Evolutionary conservation across 1,284 basidiomycete genomes (phyloP).

Genomic region (Apiotrichum gracile): DNA sequence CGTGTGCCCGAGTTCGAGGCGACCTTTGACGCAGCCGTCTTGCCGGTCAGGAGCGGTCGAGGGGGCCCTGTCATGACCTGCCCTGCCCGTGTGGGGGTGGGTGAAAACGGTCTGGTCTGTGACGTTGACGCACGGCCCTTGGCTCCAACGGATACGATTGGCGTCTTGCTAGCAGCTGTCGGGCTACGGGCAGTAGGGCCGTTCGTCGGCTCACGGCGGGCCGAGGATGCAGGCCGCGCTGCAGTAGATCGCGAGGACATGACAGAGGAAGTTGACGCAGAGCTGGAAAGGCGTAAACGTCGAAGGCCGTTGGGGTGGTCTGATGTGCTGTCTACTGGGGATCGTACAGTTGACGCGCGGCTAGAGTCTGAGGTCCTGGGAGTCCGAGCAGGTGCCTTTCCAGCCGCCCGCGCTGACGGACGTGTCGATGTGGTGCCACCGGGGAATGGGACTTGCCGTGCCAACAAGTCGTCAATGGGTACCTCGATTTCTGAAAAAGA

Average conservation of each 20-base stretch:
- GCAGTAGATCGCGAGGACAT: neutral
- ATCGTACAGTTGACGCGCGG: neutral
- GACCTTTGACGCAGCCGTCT: slow-evolving; percentile 1
- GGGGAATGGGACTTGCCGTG: slow-evolving; percentile 9
- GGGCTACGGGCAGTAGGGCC: slow-evolving; percentile 28
- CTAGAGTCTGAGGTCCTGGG: neutral
- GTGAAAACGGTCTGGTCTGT: slow-evolving; percentile 11
- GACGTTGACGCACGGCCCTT: neutral
- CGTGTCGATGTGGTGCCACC: slow-evolving; percentile 4
- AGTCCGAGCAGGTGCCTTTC: neutral
- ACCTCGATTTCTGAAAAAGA: slow-evolving; percentile 68
- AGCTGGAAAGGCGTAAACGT: neutral
- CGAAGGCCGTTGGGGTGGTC: neutral
- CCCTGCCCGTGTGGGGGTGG: slow-evolving; percentile 14
- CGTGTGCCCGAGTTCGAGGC: neutral
- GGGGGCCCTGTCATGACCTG: slow-evolving; percentile 21
- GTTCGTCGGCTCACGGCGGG: slow-evolving; percentile 2
- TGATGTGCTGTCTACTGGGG: neutral
- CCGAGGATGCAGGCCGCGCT: neutral
- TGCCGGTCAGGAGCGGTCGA: slow-evolving; percentile 36
- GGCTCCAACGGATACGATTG: slow-evolving; percentile 21
- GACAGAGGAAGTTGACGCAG: neutral
- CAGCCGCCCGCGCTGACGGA: neutral
- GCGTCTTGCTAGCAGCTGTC: slow-evolving; percentile 24
- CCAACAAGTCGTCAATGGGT: slow-evolving; percentile 62